Base-by-base conservation (phyloP, 202 grass and related monocot genomes). In the Zoysia matrella region DNA sequence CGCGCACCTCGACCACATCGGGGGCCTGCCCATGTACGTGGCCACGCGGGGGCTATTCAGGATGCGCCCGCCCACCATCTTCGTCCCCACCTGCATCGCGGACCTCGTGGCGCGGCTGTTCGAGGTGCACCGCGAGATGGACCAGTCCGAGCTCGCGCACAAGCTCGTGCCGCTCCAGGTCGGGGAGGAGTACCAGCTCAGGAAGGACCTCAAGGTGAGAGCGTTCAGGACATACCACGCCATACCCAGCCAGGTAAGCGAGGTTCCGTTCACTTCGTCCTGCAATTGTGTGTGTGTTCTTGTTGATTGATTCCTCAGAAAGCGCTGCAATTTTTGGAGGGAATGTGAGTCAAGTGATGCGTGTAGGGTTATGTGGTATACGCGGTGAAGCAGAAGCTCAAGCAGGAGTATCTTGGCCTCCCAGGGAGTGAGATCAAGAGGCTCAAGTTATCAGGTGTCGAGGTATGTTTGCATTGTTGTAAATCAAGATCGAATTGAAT, bases 11-110 rank as follows among this genome's bases (percentile, higher is more conserved):
- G 95, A 97, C 81, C 95, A 97, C 72, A 94, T 94, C 40, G 95
- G 92, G 65, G 95, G 95, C 18, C 86, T 98, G 3, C 92, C 95
- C 70, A 95, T 98, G 92, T 98, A 98, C 84, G 95, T 98, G 50
- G 95, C 95, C 73, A 98, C 95, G 69, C 88, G 95, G n/a, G 95
- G 90, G 7, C 80, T 98, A 36, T 98, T 93, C 66, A 81, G 85
- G 52, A 80, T 93, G 85, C 92, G 88, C 47, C 88, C 92, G 47
- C 92, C 95, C 77, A 98, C 92, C 65, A 98, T 98, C 72, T 95
- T 98, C 82, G 80, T 98, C 52, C 95, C 92, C 1, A 64, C 67
- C 30, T 91, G 70, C 86, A 82, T 98, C 69, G 86, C 46, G 78
- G 86, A 91, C 30, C 86, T 85, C 69, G 90, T 98, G 5, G 95